Conservation (phyloP, 371 early-diverging fungal genomes). For the Mortierella sp. region DNA sequence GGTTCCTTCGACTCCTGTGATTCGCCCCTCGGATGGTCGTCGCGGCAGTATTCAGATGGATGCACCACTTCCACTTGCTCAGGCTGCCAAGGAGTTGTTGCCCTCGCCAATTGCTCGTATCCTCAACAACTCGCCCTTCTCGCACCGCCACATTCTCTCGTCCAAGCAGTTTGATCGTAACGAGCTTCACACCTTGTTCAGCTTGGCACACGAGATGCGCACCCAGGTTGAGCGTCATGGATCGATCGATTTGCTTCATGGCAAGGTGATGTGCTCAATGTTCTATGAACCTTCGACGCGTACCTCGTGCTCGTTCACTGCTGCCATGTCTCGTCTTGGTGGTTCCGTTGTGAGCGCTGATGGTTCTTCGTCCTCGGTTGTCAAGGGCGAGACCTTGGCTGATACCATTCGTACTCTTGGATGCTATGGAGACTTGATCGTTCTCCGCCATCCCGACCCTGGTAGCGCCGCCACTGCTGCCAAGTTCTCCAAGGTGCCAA, state of each 20-base stretch:
- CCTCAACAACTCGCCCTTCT: conserved; percentile 89
- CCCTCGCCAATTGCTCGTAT: conserved; percentile 75
- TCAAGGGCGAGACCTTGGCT: conserved; percentile 94
- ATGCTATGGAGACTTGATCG: conserved; percentile 91
- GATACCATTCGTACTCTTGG: conserved; percentile 96
- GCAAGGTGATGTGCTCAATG: conserved; percentile 92
- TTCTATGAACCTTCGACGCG: conserved; percentile 98
- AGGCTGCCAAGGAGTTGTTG: conserved; percentile 54
- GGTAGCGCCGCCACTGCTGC: conserved; percentile 88
- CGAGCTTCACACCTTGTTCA: conserved; percentile 94
- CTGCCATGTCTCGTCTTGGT: conserved; percentile 95
- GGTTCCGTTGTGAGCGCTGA: conserved; percentile 90
- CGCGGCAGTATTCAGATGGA: conserved; percentile 41
- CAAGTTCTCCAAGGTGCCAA: conserved; percentile 89
- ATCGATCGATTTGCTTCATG: conserved; percentile 82
- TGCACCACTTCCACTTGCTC: conserved; percentile 19
- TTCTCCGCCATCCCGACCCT: conserved; percentile 93
- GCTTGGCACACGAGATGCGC: conserved; percentile 97
- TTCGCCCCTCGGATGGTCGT: conserved; percentile 28
- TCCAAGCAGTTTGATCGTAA: conserved; percentile 91
- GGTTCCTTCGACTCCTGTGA: conserved; percentile 15
- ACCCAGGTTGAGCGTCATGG: conserved; percentile 91
- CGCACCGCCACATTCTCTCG: conserved; percentile 88
- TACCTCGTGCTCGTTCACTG: conserved; percentile 92
- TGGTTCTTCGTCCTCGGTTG: conserved; percentile 85